phyloP scores from a whole-genome alignment of 495 filamentous ascomycete species.

The Aspergillus heteromorphus region DNA sequence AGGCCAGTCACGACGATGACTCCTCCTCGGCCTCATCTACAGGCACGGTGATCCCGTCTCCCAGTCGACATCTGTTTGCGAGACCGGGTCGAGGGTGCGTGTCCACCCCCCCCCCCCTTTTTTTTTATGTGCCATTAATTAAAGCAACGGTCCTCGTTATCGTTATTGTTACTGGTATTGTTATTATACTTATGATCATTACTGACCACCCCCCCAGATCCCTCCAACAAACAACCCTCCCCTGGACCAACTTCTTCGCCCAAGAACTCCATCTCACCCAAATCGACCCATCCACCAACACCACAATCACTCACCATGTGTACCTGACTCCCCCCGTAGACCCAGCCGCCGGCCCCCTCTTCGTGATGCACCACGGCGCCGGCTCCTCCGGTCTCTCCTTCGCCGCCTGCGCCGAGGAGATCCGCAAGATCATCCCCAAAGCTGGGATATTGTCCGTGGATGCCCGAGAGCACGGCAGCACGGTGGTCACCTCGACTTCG shows the following conservation, averaged over 20 bases:
- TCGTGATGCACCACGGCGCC: conserved; percentile 85
- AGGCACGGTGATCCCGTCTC: conserved; percentile 79
- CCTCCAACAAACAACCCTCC: conserved; percentile 39
- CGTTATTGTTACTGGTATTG: too few relatives aligned
- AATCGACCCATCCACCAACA: conserved; percentile 19
- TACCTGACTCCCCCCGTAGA: conserved; percentile 64
- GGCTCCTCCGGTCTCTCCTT: conserved; percentile 88
- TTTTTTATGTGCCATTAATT: background rate
- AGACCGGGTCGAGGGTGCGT: conserved; percentile 55
- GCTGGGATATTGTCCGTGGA: conserved; percentile 82
- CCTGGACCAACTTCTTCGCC: conserved; percentile 86
- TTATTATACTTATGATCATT: too few relatives aligned
- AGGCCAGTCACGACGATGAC: conserved; percentile 60
- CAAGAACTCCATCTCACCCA: conserved; percentile 71
- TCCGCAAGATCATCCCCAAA: conserved; percentile 70
- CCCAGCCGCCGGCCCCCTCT: conserved; percentile 61
- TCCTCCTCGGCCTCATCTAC: conserved; percentile 81
- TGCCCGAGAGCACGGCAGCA: conserved; percentile 81
- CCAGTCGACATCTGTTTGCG: conserved; percentile 67
- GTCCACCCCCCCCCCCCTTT: conserved; percentile 7
- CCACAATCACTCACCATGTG: conserved; percentile 67
- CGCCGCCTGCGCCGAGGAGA: conserved; percentile 68
- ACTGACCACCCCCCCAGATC: conserved; percentile 18
- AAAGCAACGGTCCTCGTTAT: too few relatives aligned
- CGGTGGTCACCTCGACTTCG: conserved; percentile 37